Evolutionary conservation across 805 yeast genomes (phyloP), one percentile per base, ranked within the genome.

Genomic region (Pichia cephalocereana): DNA sequence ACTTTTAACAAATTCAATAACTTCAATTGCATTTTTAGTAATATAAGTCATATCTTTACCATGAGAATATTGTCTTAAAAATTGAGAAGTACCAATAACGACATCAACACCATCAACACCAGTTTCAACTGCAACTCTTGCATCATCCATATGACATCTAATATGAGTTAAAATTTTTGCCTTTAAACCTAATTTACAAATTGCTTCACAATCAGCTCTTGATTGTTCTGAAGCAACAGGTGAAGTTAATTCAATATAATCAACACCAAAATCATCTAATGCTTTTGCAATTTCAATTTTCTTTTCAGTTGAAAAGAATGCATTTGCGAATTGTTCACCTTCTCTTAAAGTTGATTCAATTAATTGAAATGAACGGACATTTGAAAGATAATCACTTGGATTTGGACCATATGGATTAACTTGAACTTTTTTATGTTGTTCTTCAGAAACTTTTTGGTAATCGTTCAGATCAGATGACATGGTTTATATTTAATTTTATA

Each of bases 91-190:
- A 55, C 98, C 98, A 68, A 91, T 91, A 51, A 91, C 97, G 49
- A 91, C 96, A 71, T 93, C 97, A 53, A 91, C 98, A 70, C 98
- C 99, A 66, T 93, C 98, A 46, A 93, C 99, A 66, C 99, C 98
- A 38, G 98, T 91, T 63, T 87, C 93, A 43, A 91, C 99, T 7
- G 99, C 99, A 51, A 93, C 86, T 60, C 83, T 78, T 49, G 98
- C 99, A 63, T 93, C 99, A 69, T 91, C 98, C 97, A 91, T 91
- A 71, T 91, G 97, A 71, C 99, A 91, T 70, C 98, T 81, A 58
- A 93, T 93, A 68, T 91, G 98, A 44, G 99, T 91, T 57, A 91
- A 78, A 55, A 93, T 88, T 74, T 93, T 91, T 55, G 97, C 91
- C 72, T 86, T 88, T 67, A 91, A 80, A 11, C 98, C 98, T 58